Evolutionary conservation across 2,329 filamentous ascomycete species (phyloP).

Genomic region (Arthrocladium fulminans): DNA sequence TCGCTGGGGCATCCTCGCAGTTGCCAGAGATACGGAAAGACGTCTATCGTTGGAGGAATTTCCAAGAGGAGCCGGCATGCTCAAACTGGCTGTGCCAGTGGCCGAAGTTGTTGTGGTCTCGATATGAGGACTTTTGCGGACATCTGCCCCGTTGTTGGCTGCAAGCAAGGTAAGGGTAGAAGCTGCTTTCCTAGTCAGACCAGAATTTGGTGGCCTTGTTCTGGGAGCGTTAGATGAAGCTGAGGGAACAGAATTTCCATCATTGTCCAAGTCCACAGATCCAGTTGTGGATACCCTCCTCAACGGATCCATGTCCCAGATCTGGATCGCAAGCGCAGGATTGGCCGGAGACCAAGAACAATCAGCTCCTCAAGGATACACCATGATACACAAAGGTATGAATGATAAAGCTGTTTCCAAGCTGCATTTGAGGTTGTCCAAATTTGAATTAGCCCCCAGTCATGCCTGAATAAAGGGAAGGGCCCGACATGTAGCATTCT

Average conservation of each 20-base stretch:
- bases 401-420: background rate
- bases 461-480: too few species aligned
- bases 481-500: background rate
- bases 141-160: slow-evolving; percentile 28
- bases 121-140: slow-evolving; percentile 51
- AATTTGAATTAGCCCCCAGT: too few species aligned
- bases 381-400: background rate
- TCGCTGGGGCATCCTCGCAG: slow-evolving; percentile 12
- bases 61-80: slow-evolving; percentile 50
- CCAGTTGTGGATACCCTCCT: slow-evolving; percentile 7
- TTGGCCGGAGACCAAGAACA: background rate
- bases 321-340: background rate
- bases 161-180: slow-evolving; percentile 39
- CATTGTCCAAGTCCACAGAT: background rate
- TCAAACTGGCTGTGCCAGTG: slow-evolving; percentile 53
- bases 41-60: slow-evolving; percentile 23
- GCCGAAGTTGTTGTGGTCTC: slow-evolving; percentile 50
- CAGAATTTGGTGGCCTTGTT: background rate
- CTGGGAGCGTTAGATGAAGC: background rate
- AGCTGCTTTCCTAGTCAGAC: slow-evolving; percentile 8
- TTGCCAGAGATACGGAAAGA: slow-evolving; percentile 17
- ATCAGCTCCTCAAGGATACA: background rate
- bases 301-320: slow-evolving; percentile 8
- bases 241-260: background rate
- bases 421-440: too few species aligned